These are phyloP conservation scores for Coelastrella sp. DNA, from an alignment of 139 green algal genomes.

Conservation along the genomic window DNA sequence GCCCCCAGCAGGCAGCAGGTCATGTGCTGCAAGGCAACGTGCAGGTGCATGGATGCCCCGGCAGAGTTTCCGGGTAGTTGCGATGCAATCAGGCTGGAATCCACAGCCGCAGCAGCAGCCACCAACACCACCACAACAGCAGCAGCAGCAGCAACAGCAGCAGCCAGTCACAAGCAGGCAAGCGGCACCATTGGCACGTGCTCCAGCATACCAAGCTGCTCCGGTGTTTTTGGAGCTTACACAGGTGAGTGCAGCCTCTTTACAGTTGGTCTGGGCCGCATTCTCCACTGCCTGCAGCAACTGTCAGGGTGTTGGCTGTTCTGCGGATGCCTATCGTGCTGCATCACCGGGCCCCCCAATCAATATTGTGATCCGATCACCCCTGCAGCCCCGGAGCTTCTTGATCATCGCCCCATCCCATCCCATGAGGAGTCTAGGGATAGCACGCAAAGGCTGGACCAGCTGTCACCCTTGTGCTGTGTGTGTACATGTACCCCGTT, in stretches of 20 bases:
- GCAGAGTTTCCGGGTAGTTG: neutral
- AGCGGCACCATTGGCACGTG: neutral
- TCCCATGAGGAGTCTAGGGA: too few relatives aligned
- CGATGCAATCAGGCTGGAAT: constrained; percentile 31
- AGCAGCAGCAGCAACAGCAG: constrained; percentile 8
- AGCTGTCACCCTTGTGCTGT: neutral
- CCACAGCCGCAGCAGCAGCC: constrained; percentile 49
- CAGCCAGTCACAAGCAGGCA: constrained; percentile 5
- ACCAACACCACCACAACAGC: neutral
- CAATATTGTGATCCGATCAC: neutral
- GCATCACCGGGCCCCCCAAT: too few relatives aligned
- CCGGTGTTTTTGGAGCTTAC: constrained; percentile 31
- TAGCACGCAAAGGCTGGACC: too few relatives aligned
- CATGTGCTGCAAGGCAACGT: neutral
- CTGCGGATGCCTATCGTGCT: too few relatives aligned
- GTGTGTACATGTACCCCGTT: neutral
- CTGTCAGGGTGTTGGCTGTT: neutral
- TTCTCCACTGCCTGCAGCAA: neutral
- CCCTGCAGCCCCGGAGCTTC: too few relatives aligned
- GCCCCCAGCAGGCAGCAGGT: neutral
- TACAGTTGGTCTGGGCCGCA: neutral
- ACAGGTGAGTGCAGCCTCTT: neutral
- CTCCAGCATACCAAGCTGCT: neutral
- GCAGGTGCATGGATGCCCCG: neutral
- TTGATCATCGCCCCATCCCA: too few relatives aligned